Conservation (phyloP, 208 protist species). For the Trypanosoma avium region DNA sequence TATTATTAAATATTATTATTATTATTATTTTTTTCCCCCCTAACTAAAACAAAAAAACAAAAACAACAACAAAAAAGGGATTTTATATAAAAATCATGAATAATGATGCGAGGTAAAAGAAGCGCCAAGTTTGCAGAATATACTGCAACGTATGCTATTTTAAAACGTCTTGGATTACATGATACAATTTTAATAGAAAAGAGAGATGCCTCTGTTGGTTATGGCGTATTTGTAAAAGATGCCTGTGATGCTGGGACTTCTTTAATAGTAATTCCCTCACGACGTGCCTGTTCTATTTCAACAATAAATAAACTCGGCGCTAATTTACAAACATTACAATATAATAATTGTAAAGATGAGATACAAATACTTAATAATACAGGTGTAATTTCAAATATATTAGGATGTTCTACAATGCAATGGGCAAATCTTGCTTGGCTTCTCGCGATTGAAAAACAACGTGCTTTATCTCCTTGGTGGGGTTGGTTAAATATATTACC, state of each 20-base stretch:
- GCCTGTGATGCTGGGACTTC: constrained; percentile 80
- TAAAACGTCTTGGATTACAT: constrained; percentile 77
- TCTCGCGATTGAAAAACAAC: constrained; percentile 74
- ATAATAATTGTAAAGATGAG: background rate
- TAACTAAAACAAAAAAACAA: background rate
- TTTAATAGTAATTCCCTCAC: constrained; percentile 74
- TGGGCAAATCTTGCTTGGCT: constrained; percentile 82
- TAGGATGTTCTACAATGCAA: constrained; percentile 28
- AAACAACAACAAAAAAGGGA: background rate
- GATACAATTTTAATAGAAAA: constrained; percentile 80
- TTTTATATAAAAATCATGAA: background rate
- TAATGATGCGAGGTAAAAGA: constrained; percentile 38
- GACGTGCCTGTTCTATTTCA: constrained; percentile 48
- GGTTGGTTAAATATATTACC: constrained; percentile 82
- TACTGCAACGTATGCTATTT: constrained; percentile 81
- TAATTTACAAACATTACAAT: constrained; percentile 7
- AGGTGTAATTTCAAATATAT: constrained; percentile 46
- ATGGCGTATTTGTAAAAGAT: constrained; percentile 83
- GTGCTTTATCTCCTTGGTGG: constrained; percentile 73
- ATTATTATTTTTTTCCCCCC: background rate
- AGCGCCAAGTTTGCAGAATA: constrained; percentile 85
- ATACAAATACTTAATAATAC: constrained; percentile 17
- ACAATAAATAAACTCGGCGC: constrained; percentile 55
- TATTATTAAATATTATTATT: background rate
- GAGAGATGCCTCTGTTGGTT: constrained; percentile 61